Percentiles rank a stretch among this genome's conserved stretches.
These are phyloP conservation scores for Phytophthora ohioensis DNA, from an alignment of 352 stramenopile species.

Conservation along the genomic window DNA sequence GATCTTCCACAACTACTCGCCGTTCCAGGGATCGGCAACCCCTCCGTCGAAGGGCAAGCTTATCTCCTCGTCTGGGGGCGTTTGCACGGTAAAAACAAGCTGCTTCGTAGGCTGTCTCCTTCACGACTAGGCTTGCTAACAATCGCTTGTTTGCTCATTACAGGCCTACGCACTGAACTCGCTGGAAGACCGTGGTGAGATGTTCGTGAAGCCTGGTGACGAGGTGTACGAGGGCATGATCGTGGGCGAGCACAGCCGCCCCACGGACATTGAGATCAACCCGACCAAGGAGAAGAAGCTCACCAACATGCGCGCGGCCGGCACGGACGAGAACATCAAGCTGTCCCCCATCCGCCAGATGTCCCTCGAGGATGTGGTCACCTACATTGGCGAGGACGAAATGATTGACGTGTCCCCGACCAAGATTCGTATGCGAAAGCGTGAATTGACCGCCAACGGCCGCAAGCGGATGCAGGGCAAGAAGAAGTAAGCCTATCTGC, in stretches of 20 bases:
- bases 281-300: constrained; percentile 97
- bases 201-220: constrained; percentile 97
- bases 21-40: constrained; percentile 74
- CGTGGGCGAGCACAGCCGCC: constrained; percentile 96
- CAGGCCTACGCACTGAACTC: constrained; percentile 93
- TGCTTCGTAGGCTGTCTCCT: not conserved
- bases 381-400: constrained; percentile 98
- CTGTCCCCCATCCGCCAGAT: constrained; percentile 93
- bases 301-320: constrained; percentile 96
- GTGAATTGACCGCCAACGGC: constrained; percentile 68
- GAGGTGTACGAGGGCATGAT: constrained; percentile 98
- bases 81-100: constrained; percentile 56
- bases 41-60: constrained; percentile 87
- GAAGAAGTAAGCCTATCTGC: constrained; percentile 58
- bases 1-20: constrained; percentile 96
- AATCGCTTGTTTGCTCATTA: not conserved
- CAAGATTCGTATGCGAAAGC: constrained; percentile 93
- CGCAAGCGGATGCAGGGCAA: constrained; percentile 60
- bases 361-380: constrained; percentile 98
- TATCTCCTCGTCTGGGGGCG: constrained; percentile 77
- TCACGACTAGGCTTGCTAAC: not conserved
- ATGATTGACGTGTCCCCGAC: constrained; percentile 98
- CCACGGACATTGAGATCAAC: constrained; percentile 98
- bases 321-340: constrained; percentile 96
- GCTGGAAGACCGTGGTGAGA: constrained; percentile 93